Base-by-base conservation (phyloP, 768 basidiomycete species). In the Kwoniella dendrophila region DNA sequence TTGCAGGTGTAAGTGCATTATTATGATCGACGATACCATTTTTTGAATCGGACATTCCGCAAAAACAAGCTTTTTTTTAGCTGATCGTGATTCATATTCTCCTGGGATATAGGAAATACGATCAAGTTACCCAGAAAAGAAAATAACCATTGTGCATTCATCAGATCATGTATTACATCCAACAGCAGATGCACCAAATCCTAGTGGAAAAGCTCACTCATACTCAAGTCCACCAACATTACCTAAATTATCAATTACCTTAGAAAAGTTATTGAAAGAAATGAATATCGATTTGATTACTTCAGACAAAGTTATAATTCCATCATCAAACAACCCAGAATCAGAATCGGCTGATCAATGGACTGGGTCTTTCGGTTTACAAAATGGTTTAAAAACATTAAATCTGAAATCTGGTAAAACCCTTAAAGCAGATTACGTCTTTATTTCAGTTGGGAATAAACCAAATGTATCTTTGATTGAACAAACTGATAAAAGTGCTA, bases 371-470 rank as follows among this genome's bases (percentile, higher is more conserved):
- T 66, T 64, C 24, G 72, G 69, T 14, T 44, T 67, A 24, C 67
- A 69, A 55, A 54, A 60, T 38, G 65, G 67, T 7, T 16, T 58
- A 16, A 67, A 66, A 50, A 66, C 53, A 3, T 53, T 70, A 41
- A 67, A 49, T 44, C 53, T 66, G 6, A 40, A 54, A 44, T 50
- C 36, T 24, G 72, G 72, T 4, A 67, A 68, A 50, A 49, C 57
- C 34, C 14, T 56, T 20, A 54, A 56, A 47, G 72, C 67, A 30
- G 72, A 73, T 41, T 73, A 62, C 41, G 60, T 73, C 27, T 73
- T 73, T 52, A 38, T 73, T 16, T 62, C 67, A 16, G 51, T 67
- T n/a, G 72, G 72, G 7, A 73, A 73, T 61, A 62, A 63, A 44
- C 65, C 67, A 12, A 70, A 71, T 49, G 59, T 65, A 4, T 40